phyloP scores from a whole-genome alignment of 1,284 basidiomycete species.

The Spongispora temasekensis region DNA sequence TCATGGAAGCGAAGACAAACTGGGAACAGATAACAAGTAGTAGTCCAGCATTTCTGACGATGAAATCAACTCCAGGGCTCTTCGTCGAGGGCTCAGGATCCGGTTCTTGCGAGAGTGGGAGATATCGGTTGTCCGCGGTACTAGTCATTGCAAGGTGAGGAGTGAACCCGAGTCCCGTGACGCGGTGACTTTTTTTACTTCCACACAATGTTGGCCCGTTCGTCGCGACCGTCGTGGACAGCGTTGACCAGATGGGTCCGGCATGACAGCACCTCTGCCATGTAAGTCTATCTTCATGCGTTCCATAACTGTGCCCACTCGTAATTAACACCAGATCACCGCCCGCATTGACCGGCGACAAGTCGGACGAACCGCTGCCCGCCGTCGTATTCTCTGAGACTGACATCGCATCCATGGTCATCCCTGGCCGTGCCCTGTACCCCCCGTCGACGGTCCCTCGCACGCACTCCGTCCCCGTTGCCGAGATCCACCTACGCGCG shows the following conservation, averaged over 20 bases:
- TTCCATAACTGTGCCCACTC: too few species aligned
- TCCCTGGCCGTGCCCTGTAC: slow-evolving; percentile 60
- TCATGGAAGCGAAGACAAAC: slow-evolving; percentile 63
- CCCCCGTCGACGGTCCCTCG: slow-evolving; percentile 56
- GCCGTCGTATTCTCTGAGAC: slow-evolving; percentile 39
- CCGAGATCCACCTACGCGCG: slow-evolving; percentile 82
- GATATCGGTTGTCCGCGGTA: not conserved
- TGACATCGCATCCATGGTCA: slow-evolving; percentile 50
- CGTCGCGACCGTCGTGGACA: not conserved
- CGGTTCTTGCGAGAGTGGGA: not conserved
- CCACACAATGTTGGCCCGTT: slow-evolving; percentile 19
- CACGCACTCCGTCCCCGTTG: slow-evolving; percentile 79
- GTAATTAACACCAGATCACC: slow-evolving; percentile 8
- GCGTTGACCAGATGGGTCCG: not conserved
- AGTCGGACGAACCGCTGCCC: not conserved
- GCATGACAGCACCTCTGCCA: not conserved
- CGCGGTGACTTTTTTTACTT: too few species aligned
- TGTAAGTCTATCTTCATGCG: slow-evolving; percentile 31
- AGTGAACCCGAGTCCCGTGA: too few species aligned
- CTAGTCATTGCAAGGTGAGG: not conserved
- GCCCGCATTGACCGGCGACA: slow-evolving; percentile 3
- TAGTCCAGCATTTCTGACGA: slow-evolving; percentile 54
- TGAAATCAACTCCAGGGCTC: not conserved
- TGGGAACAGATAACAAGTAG: slow-evolving; percentile 60
- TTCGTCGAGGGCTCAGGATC: too few species aligned